These are phyloP conservation scores for Penicillium sp. DNA, from an alignment of 2,329 filamentous ascomycete genomes.

Conservation along the genomic window DNA sequence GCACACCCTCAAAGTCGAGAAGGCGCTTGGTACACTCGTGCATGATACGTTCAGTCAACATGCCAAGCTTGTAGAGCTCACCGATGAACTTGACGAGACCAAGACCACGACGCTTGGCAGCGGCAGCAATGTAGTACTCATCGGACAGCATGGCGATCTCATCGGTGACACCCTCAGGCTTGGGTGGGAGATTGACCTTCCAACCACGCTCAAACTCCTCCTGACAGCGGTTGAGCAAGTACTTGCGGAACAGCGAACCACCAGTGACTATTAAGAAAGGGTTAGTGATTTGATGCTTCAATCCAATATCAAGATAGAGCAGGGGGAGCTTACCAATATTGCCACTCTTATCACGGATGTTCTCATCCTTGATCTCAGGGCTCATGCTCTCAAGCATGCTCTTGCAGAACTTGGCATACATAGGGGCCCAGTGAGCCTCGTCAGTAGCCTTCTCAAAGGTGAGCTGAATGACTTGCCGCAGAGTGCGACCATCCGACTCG, in stretches of 20 bases:
- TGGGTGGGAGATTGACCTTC: slow-evolving; percentile 81
- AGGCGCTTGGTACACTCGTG: slow-evolving; percentile 98
- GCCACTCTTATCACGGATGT: slow-evolving; percentile 85
- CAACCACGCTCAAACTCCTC: slow-evolving; percentile 98
- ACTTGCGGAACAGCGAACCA: slow-evolving; percentile 95
- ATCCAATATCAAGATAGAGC: background rate
- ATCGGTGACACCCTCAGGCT: slow-evolving; percentile 69
- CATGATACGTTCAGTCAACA: slow-evolving; percentile 98
- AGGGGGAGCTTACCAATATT: slow-evolving; percentile 58
- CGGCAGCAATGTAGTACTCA: slow-evolving; percentile 92
- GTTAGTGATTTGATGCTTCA: background rate
- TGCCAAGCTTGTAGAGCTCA: slow-evolving; percentile 96
- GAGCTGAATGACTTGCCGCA: slow-evolving; percentile 97
- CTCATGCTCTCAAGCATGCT: slow-evolving; percentile 96
- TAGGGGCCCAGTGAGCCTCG: slow-evolving; percentile 96
- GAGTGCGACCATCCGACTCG: slow-evolving; percentile 87
- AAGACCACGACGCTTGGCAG: slow-evolving; percentile 93
- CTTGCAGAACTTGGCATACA: slow-evolving; percentile 99
- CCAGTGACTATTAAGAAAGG: slow-evolving; percentile 61
- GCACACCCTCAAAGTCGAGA: slow-evolving; percentile 89
- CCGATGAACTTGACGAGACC: slow-evolving; percentile 99
- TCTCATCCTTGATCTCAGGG: slow-evolving; percentile 91
- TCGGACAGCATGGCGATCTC: slow-evolving; percentile 87
- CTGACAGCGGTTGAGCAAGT: slow-evolving; percentile 96
- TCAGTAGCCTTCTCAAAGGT: slow-evolving; percentile 99